Evolutionary conservation across 495 filamentous ascomycete genomes (phyloP).

Genomic region (Talaromyces proteolyticus): DNA sequence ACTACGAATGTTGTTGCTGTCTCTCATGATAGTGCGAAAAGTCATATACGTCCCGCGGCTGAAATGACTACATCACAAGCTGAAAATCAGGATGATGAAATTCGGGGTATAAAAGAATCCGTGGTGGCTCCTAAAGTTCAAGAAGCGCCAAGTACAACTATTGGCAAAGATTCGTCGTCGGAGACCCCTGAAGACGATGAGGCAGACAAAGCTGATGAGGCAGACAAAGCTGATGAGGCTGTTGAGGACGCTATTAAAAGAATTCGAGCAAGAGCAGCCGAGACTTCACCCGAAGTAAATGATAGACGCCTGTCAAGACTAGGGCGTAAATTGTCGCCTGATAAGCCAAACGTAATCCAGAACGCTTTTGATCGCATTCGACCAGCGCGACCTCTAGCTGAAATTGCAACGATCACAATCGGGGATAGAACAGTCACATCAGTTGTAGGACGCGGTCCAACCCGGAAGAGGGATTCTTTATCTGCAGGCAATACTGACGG

Average conservation of each 20-base stretch:
- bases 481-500: constrained; percentile 11
- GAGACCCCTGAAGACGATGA: neutral
- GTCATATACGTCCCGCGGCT: too few relatives aligned
- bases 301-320: constrained; percentile 10
- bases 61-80: neutral
- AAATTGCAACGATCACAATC: constrained; percentile 84
- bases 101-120: constrained; percentile 2
- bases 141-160: neutral
- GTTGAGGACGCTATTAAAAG: constrained; percentile 2
- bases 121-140: neutral
- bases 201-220: constrained; percentile 17
- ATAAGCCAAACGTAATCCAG: constrained; percentile 45
- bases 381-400: constrained; percentile 55
- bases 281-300: neutral
- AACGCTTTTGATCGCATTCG: constrained; percentile 65
- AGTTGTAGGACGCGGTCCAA: constrained; percentile 44
- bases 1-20: too few relatives aligned
- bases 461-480: constrained; percentile 29
- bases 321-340: constrained; percentile 15
- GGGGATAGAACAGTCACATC: constrained; percentile 70
- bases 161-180: constrained; percentile 6
- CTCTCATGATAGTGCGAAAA: too few relatives aligned
- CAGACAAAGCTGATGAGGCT: constrained; percentile 4
- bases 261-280: constrained; percentile 4
- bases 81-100: constrained; percentile 4